Base-by-base conservation (phyloP, 169 alveolate genomes). In the Eimeria necatrix region DNA sequence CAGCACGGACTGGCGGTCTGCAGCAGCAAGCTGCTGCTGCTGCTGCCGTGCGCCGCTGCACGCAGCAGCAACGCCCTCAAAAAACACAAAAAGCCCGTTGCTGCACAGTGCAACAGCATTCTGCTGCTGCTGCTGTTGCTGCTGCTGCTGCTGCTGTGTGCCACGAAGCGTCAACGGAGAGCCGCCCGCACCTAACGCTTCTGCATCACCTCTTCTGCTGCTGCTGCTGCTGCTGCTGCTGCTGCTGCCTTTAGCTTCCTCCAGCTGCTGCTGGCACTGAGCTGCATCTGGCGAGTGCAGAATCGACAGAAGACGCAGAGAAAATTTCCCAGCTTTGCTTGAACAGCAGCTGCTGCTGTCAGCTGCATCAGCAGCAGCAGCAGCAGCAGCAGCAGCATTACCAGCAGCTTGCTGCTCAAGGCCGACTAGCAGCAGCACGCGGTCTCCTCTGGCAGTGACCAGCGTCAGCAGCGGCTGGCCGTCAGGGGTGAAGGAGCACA, bases 1-100 rank as follows among this genome's bases (percentile, higher is more conserved):
- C 87, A 78, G 46, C 87, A 51, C 87, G n/a, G 87, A 78, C 68
- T 78, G 68, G 24, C 87, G 20, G 64, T 49, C 56, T 51, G 87
- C 68, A 16, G 68, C 68, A 3, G 87, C 64, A 51, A 16, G 48
- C 64, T 49, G 87, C 87, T 46, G 87, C 68, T 78, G 87, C 87
- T 78, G 87, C 87, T 78, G 87, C 86, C 20, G 61, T 78, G 87
- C 68, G 51, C 81, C 6, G 71, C 71, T 61, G 74, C 74, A 16
- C 26, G 83, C 83, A n/a, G 83, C 83, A 32, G 41, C 68, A 56
- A 1, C 22, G 49, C 87, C 64, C 87, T 78, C 87, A 16, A 61
- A 78, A 78, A 78, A 78, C 64, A 78, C 49, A 49, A 78, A 78
- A 20, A 78, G 87, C 48, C 87, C 87, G 18, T 46, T 78, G 64